Conservation (phyloP, 345 rosid species). For the Cardiospermum halicacabum region DNA sequence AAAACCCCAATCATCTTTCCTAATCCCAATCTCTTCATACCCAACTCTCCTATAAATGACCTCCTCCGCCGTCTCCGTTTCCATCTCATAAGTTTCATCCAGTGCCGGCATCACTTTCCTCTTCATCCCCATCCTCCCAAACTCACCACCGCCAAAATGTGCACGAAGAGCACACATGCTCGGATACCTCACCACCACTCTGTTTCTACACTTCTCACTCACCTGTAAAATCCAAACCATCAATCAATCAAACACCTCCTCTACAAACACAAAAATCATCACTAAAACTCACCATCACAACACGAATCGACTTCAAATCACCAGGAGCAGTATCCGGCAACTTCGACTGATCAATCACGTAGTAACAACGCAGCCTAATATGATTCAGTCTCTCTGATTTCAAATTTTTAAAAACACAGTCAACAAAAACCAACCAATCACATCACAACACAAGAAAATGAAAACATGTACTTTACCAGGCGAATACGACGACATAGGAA, state of each 20-base stretch:
- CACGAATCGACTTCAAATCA: conserved; percentile 49
- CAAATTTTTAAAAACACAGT: conserved; percentile 22
- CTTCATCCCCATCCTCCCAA: conserved; percentile 19
- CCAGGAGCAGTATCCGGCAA: conserved; percentile 49
- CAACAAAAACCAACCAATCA: not conserved
- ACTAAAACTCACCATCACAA: conserved; percentile 57
- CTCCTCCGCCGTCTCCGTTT: conserved; percentile 49
- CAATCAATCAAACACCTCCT: not conserved
- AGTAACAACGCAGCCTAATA: conserved; percentile 55
- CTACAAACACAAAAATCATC: not conserved
- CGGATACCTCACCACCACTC: conserved; percentile 68
- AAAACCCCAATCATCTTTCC: conserved; percentile 44
- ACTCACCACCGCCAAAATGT: conserved; percentile 37
- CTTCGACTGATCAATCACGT: conserved; percentile 62
- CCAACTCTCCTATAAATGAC: conserved; percentile 58
- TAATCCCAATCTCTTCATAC: conserved; percentile 44
- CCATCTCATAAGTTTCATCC: conserved; percentile 60
- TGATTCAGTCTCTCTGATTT: conserved; percentile 57
- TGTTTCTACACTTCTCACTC: conserved; percentile 47
- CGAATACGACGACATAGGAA: too few relatives aligned
- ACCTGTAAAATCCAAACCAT: conserved; percentile 40
- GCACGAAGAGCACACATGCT: conserved; percentile 47
- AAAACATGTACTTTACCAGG: not conserved
- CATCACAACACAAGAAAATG: too few relatives aligned
- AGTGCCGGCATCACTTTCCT: conserved; percentile 51